Evolutionary conservation across 176 grass and related monocot genomes (phyloP).

Genomic region (Carex pumila): DNA sequence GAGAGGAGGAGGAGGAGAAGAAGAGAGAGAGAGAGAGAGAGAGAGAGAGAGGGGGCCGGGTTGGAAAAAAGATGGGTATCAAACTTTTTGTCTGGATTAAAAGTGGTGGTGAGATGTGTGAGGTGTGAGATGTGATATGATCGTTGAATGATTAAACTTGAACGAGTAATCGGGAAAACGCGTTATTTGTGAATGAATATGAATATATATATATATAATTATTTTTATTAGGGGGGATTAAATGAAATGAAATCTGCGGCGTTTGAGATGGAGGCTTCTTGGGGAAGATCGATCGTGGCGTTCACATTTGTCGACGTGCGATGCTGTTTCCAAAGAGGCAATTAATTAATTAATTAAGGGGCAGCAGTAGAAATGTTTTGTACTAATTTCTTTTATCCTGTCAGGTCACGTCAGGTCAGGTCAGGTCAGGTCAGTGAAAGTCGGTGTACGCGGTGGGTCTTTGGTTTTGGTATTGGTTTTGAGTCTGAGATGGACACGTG

Average conservation of each 20-base stretch:
- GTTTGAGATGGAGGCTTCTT: no score
- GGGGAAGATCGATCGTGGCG: slow-evolving; percentile 4
- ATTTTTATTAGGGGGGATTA: not conserved
- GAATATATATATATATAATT: no score
- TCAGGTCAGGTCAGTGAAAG: no score
- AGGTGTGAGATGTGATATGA: no score
- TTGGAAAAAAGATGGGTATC: slow-evolving; percentile 12
- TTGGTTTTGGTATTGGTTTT: no score
- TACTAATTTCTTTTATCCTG: no score
- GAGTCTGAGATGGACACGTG: no score
- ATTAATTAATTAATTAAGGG: no score
- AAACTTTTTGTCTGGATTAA: not conserved
- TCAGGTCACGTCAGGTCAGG: no score
- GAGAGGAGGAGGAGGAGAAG: not conserved
- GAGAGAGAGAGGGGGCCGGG: not conserved
- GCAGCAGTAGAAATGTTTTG: no score
- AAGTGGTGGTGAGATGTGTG: no score
- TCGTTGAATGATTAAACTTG: not conserved
- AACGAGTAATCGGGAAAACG: slow-evolving; percentile 10
- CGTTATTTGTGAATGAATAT: not conserved
- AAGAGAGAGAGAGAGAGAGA: not conserved
- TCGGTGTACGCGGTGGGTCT: no score
- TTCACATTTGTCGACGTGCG: slow-evolving; percentile 30
- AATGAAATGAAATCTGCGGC: not conserved
- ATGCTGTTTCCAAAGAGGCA: slow-evolving; percentile 1